These are phyloP conservation scores for Sanguinoderma infundibulare DNA, from an alignment of 1,284 basidiomycete genomes.

Conservation along the genomic window DNA sequence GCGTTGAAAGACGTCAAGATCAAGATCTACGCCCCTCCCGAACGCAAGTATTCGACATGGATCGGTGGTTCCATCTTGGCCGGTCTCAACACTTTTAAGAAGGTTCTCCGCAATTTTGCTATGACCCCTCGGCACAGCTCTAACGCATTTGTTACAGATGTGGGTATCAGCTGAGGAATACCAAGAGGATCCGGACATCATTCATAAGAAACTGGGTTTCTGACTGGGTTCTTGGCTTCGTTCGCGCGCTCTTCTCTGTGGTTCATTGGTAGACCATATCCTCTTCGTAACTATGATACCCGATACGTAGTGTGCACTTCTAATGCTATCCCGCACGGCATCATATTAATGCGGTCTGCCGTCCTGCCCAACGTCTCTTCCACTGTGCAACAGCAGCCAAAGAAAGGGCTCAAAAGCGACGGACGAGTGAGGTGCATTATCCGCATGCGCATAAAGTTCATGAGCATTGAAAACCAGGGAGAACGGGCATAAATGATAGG, in stretches of 20 bases:
- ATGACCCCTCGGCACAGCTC: too few species aligned
- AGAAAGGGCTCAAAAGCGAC: background rate
- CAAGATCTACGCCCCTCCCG: slow-evolving; percentile 99
- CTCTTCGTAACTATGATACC: slow-evolving; percentile 37
- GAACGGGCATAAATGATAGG: slow-evolving; percentile 45
- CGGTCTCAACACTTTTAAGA: slow-evolving; percentile 96
- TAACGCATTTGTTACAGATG: slow-evolving; percentile 67
- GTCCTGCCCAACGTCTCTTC: background rate
- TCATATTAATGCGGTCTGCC: background rate
- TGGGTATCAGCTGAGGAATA: slow-evolving; percentile 99
- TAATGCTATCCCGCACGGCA: slow-evolving; percentile 26
- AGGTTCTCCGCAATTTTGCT: slow-evolving; percentile 55
- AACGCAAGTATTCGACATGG: slow-evolving; percentile 99
- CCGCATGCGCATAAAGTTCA: slow-evolving; percentile 51
- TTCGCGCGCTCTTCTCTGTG: slow-evolving; percentile 24
- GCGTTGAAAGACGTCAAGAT: slow-evolving; percentile 98
- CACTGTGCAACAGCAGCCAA: background rate
- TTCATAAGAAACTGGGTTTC: slow-evolving; percentile 90
- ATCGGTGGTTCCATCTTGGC: slow-evolving; percentile 97
- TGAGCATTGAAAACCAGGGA: slow-evolving; percentile 37
- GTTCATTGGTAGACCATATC: slow-evolving; percentile 32
- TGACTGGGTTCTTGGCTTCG: slow-evolving; percentile 36
- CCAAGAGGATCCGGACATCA: slow-evolving; percentile 98
- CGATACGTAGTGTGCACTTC: slow-evolving; percentile 32
- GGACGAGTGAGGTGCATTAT: slow-evolving; percentile 17